phyloP scores from a whole-genome alignment of 2,329 filamentous ascomycete species.

The Akanthomyces lecanii region DNA sequence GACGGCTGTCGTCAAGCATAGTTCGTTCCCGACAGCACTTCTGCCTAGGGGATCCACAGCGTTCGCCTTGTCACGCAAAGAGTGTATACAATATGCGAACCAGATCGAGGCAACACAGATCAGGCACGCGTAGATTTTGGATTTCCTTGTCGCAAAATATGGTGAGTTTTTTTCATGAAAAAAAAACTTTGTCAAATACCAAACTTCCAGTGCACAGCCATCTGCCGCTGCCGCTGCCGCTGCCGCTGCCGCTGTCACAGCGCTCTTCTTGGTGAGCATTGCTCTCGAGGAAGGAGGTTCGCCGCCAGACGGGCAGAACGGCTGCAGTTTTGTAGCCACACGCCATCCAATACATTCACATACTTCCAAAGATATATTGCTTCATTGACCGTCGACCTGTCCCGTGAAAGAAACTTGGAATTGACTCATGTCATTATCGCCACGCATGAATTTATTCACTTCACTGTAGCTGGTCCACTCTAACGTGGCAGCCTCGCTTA shows the following conservation, averaged over 20 bases:
- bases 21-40: background rate
- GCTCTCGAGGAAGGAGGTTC: background rate
- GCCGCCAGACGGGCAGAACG: background rate
- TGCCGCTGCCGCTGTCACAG: background rate
- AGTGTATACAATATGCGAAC: background rate
- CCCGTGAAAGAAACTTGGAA: background rate
- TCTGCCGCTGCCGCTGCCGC: background rate
- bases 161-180: background rate
- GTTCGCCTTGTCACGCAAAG: conserved; percentile 4
- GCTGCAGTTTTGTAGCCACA: background rate
- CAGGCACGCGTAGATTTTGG: background rate
- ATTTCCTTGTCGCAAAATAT: background rate
- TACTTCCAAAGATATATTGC: background rate
- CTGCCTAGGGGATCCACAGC: conserved; percentile 16
- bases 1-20: background rate
- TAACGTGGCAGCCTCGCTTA: conserved; percentile 16
- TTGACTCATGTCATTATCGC: background rate
- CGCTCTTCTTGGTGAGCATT: background rate
- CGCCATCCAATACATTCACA: background rate
- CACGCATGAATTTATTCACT: background rate
- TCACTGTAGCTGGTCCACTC: conserved; percentile 9
- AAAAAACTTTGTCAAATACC: background rate
- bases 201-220: background rate
- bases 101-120: conserved; percentile 5
- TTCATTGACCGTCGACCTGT: too few species aligned